Percentiles rank a stretch among this genome's conserved stretches.
Evolutionary conservation across 176 grass and related monocot species (phyloP).

Genomic region (Saccharum officinarum): DNA sequence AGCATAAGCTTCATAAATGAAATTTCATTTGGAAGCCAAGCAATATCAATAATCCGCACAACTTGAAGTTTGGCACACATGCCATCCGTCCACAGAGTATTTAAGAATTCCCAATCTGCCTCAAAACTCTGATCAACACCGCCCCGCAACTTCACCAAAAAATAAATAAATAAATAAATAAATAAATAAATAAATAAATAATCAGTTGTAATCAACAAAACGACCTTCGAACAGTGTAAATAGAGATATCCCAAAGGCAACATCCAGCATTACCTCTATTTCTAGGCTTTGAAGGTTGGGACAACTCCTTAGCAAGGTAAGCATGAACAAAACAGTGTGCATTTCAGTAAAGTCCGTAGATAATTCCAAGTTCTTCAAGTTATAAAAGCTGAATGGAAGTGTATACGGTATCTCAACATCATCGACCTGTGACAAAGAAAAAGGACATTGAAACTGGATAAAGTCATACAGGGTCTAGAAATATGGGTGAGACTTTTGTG

Average conservation of each 20-base stretch:
- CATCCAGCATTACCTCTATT: conserved; percentile 9
- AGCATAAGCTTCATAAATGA: no score
- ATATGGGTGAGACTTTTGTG: not conserved
- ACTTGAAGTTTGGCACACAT: not conserved
- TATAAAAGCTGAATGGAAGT: conserved; percentile 17
- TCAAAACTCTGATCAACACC: not conserved
- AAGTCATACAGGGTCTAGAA: not conserved
- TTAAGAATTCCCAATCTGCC: not conserved
- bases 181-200: no score
- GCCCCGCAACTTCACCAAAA: not conserved
- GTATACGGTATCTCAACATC: not conserved
- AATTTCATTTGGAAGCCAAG: not conserved
- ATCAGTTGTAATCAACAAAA: no score
- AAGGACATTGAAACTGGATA: not conserved
- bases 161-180: no score
- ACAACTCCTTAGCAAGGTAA: conserved; percentile 18
- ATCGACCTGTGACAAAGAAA: not conserved
- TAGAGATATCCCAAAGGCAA: no score
- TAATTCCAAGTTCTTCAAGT: not conserved
- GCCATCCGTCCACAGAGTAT: conserved; percentile 14
- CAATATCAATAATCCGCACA: not conserved
- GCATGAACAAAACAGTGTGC: not conserved
- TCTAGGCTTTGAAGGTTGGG: conserved; percentile 20
- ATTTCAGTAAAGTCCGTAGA: not conserved
- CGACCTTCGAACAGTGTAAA: no score